Evolutionary conservation across 768 basidiomycete species (phyloP).

Genomic region (Sistotremastrum niveocremeum): DNA sequence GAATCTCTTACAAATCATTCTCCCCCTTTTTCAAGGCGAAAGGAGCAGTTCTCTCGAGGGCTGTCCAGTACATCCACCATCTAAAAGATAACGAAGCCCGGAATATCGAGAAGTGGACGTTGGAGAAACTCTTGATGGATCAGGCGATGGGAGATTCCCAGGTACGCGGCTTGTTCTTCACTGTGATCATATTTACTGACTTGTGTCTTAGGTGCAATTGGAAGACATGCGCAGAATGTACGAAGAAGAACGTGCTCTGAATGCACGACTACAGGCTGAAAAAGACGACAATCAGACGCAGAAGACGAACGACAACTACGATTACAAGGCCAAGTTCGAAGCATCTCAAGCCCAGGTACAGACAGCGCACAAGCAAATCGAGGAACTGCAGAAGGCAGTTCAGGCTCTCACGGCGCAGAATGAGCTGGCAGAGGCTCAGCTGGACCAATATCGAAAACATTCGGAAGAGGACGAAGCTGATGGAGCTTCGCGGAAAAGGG

Average conservation of each 20-base stretch:
- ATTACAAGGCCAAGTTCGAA: conserved; percentile 3
- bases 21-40: conserved; percentile 34
- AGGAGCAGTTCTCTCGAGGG: conserved; percentile 75
- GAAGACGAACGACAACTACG: conserved; percentile 11
- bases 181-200: no score
- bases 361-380: neutral
- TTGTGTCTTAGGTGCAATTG: conserved; percentile 32
- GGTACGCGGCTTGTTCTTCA: conserved; percentile 9
- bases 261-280: conserved; percentile 43
- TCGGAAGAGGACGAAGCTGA: conserved; percentile 13
- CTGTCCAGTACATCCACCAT: conserved; percentile 85
- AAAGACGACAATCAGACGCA: conserved; percentile 48
- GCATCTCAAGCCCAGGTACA: conserved; percentile 3
- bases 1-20: neutral
- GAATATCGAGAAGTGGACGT: conserved; percentile 88
- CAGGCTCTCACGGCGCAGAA: conserved; percentile 18
- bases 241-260: conserved; percentile 52
- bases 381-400: neutral
- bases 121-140: conserved; percentile 86
- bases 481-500: conserved; percentile 17
- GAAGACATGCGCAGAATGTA: conserved; percentile 72
- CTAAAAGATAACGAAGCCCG: conserved; percentile 83
- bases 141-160: conserved; percentile 84
- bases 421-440: conserved; percentile 10
- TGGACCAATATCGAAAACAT: conserved; percentile 4